Evolutionary conservation across 2,329 filamentous ascomycete species (phyloP).

Genomic region (Knufia fluminis): DNA sequence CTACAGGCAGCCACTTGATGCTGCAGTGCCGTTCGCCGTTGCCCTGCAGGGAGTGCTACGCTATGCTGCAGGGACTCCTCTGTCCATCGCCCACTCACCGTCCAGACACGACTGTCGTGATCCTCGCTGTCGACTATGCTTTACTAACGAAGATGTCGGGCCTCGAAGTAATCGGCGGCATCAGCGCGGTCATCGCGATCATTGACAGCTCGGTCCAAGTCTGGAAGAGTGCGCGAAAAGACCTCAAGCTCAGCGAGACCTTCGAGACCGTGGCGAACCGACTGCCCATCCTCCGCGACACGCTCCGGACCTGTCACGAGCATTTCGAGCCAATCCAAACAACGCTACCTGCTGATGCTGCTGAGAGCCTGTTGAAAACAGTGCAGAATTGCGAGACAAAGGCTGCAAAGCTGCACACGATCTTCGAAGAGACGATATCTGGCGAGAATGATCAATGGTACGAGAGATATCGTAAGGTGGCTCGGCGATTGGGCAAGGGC

Average conservation of each 20-base stretch:
- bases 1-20: no score
- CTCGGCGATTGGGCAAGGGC: conserved; percentile 10
- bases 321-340: conserved; percentile 9
- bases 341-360: conserved; percentile 7
- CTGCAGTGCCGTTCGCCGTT: no score
- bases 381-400: conserved; percentile 7
- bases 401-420: conserved; percentile 7
- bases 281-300: conserved; percentile 12
- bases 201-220: conserved; percentile 10
- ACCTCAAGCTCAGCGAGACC: conserved; percentile 9
- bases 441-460: conserved; percentile 11
- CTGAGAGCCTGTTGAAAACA: conserved; percentile 5
- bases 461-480: conserved; percentile 11
- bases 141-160: no score
- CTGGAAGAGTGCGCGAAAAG: conserved; percentile 9
- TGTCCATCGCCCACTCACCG: no score
- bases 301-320: conserved; percentile 9
- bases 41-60: no score
- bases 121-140: no score
- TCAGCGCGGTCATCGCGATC: conserved; percentile 8
- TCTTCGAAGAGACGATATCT: conserved; percentile 11
- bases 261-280: conserved; percentile 8
- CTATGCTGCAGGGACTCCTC: no score
- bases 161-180: conserved; percentile 11
- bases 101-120: no score